Conservation (phyloP, 352 stramenopile genomes). For the Pythium biforme region DNA sequence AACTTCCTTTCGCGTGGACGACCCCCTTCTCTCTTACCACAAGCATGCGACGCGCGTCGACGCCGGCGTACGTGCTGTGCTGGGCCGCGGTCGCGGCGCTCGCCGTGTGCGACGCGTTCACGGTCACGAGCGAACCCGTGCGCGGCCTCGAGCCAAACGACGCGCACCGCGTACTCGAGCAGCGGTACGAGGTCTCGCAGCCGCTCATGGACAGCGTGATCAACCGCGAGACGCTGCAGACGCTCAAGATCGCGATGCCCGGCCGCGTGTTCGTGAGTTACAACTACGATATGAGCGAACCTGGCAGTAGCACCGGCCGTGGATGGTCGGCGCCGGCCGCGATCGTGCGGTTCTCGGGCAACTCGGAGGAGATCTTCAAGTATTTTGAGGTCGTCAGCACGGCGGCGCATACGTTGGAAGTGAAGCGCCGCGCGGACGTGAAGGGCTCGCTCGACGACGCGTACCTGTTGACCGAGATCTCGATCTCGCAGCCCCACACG, state of each 20-base stretch:
- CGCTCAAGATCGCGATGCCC: constrained; percentile 50
- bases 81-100: neutral
- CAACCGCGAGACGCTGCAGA: constrained; percentile 20
- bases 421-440: constrained; percentile 9
- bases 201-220: constrained; percentile 13
- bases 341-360: constrained; percentile 23
- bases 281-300: neutral
- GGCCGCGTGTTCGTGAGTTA: constrained; percentile 55
- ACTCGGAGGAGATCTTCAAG: constrained; percentile 18
- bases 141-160: constrained; percentile 1
- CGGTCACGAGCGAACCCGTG: constrained; percentile 9
- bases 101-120: constrained; percentile 7
- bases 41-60: constrained; percentile 2
- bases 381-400: constrained; percentile 23
- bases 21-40: neutral
- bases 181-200: constrained; percentile 13
- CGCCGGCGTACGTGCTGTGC: neutral
- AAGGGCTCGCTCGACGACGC: constrained; percentile 6
- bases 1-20: neutral
- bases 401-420: constrained; percentile 11
- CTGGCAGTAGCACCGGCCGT: neutral
- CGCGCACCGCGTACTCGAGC: constrained; percentile 11
- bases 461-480: constrained; percentile 28
- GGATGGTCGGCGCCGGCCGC: neutral
- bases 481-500: constrained; percentile 4